phyloP scores from a whole-genome alignment of 1,284 basidiomycete genomes.

The Puccinia triticina region DNA sequence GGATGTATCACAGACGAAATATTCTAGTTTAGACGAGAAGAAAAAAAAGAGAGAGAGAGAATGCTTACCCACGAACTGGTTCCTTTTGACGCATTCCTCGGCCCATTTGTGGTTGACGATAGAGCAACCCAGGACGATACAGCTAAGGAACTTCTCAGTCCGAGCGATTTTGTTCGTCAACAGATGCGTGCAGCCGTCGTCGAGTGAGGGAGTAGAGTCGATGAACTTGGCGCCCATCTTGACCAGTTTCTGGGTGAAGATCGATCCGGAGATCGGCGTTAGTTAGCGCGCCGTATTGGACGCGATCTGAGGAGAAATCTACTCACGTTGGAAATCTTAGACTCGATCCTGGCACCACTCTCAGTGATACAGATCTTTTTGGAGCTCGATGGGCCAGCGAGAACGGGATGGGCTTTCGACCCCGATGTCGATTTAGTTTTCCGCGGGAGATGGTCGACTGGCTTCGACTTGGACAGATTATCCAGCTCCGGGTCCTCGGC shows the following conservation, averaged over 20 bases:
- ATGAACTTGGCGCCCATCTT: slow-evolving; percentile 35
- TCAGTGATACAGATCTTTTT: slow-evolving; percentile 11
- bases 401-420: not conserved
- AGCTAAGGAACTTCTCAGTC: slow-evolving; percentile 32
- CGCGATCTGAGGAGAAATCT: too few relatives aligned
- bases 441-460: not conserved
- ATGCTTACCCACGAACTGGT: slow-evolving; percentile 16
- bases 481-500: not conserved
- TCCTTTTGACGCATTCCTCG: slow-evolving; percentile 20
- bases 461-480: not conserved
- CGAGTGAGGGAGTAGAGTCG: slow-evolving; percentile 7
- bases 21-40: not conserved
- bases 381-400: not conserved
- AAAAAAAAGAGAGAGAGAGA: not conserved
- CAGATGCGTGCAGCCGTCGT: slow-evolving; percentile 27
- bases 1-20: too few relatives aligned
- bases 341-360: slow-evolving; percentile 10
- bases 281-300: not conserved
- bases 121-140: slow-evolving; percentile 24
- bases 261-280: not conserved
- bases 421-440: not conserved
- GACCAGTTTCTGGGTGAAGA: slow-evolving; percentile 13
- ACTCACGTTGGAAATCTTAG: slow-evolving; percentile 29
- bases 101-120: slow-evolving; percentile 42
- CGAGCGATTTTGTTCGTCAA: slow-evolving; percentile 36